These are phyloP conservation scores for Giardia muris DNA, from an alignment of 208 protist genomes.

Conservation along the genomic window DNA sequence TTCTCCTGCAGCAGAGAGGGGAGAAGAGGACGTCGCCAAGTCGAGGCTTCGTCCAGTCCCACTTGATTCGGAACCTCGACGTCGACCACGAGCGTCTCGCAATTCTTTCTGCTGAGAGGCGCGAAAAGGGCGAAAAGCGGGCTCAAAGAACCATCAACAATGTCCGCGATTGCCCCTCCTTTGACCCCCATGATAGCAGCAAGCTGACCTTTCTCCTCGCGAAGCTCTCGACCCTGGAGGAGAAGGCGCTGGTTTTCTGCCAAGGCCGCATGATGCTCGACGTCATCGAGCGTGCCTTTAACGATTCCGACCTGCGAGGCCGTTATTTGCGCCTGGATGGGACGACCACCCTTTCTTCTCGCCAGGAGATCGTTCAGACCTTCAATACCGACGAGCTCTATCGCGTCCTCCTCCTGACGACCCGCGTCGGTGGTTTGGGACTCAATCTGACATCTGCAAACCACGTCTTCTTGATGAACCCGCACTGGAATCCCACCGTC, in stretches of 20 bases:
- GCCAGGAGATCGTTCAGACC: neutral
- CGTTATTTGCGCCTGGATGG: neutral
- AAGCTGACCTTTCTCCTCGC: neutral
- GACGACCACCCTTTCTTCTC: neutral
- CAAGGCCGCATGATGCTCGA: neutral
- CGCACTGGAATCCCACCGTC: slow-evolving; percentile 9
- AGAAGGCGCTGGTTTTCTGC: slow-evolving; percentile 2
- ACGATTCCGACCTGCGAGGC: neutral
- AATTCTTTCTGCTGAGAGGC: no score
- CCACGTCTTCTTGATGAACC: slow-evolving; percentile 14
- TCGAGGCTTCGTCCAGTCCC: neutral
- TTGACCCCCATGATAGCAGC: no score
- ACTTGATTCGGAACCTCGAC: neutral
- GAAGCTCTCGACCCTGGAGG: neutral
- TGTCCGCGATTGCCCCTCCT: no score
- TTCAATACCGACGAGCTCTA: neutral
- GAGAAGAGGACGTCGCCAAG: no score
- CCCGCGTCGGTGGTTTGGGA: neutral
- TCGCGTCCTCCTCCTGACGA: neutral
- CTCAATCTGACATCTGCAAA: slow-evolving; percentile 18
- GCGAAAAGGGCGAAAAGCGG: no score
- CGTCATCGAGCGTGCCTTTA: neutral
- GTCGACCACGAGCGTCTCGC: no score
- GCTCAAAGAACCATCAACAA: no score
- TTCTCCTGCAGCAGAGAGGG: no score